These are phyloP conservation scores for Exutisphaerella laricina DNA, from an alignment of 2,329 filamentous ascomycete species.

Conservation along the genomic window DNA sequence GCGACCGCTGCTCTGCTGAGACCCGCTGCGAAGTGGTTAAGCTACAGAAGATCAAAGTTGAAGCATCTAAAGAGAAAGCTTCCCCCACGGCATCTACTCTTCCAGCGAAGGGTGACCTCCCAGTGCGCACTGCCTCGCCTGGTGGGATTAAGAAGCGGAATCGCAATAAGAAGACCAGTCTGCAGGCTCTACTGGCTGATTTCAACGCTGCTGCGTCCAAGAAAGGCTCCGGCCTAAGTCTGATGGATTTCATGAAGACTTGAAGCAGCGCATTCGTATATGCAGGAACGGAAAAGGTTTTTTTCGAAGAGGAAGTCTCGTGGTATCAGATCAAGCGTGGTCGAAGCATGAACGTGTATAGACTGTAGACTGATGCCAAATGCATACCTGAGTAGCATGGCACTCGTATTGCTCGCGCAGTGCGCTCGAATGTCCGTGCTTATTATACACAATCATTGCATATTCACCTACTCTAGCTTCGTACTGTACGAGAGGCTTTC, in stretches of 20 bases:
- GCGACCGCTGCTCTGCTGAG: conserved; percentile 11
- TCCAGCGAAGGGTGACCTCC: background rate
- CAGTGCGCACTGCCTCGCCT: conserved; percentile 36
- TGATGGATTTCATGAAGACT: conserved; percentile 39
- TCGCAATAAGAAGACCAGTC: conserved; percentile 52
- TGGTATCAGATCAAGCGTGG: no score
- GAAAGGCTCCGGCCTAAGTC: conserved; percentile 31
- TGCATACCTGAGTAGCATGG: no score
- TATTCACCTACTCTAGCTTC: background rate
- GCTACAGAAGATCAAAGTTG: no score
- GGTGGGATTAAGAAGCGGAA: conserved; percentile 60
- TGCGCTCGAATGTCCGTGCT: background rate
- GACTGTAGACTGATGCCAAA: no score
- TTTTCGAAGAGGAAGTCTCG: no score
- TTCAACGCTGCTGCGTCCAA: conserved; percentile 17
- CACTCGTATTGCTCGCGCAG: no score
- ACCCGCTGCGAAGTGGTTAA: no score
- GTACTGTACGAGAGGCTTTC: background rate
- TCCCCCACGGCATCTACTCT: background rate
- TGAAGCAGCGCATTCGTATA: no score
- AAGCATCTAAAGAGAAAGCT: no score
- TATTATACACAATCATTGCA: conserved; percentile 1
- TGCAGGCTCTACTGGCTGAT: conserved; percentile 60
- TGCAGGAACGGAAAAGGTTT: no score
- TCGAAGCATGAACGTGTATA: no score